Evolutionary conservation across 2,329 filamentous ascomycete genomes (phyloP).

Genomic region (Calonectria hawksworthii): DNA sequence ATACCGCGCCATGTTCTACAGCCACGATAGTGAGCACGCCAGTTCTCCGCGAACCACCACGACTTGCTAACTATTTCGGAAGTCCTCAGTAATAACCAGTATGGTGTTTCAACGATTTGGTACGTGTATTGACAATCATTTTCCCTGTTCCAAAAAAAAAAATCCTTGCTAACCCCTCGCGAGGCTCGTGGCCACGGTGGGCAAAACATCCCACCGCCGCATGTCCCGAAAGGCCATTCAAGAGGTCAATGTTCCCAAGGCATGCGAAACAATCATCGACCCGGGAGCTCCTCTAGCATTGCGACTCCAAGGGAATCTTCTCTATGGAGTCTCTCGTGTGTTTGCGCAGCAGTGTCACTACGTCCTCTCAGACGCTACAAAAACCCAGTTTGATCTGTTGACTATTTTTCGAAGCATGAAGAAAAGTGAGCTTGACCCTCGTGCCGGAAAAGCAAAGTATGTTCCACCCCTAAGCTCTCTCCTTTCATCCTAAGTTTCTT

Average conservation of each 20-base stretch:
- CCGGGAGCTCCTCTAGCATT: conserved; percentile 88
- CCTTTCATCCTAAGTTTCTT: conserved; percentile 47
- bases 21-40: conserved; percentile 82
- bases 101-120: conserved; percentile 97
- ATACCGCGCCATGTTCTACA: conserved; percentile 84
- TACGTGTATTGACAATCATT: conserved; percentile 57
- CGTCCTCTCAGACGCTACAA: conserved; percentile 84
- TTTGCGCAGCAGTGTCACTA: conserved; percentile 91
- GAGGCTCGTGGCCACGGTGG: conserved; percentile 93
- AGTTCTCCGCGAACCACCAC: background rate
- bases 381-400: conserved; percentile 80
- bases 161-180: conserved; percentile 18
- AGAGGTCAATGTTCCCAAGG: conserved; percentile 87
- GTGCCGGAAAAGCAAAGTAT: conserved; percentile 81
- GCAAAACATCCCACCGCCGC: conserved; percentile 78
- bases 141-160: background rate
- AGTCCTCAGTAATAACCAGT: conserved; percentile 87
- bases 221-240: conserved; percentile 89
- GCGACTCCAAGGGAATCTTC: conserved; percentile 88
- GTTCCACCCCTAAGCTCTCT: conserved; percentile 50
- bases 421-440: conserved; percentile 73
- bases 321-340: conserved; percentile 88
- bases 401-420: conserved; percentile 71
- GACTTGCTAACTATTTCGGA: conserved; percentile 41
- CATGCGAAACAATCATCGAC: conserved; percentile 89